A percentile compares a stretch with the other conserved stretches of the same genome.
These are phyloP conservation scores for Solanum commersonii DNA, from an alignment of 257 asterid species.

Conservation along the genomic window DNA sequence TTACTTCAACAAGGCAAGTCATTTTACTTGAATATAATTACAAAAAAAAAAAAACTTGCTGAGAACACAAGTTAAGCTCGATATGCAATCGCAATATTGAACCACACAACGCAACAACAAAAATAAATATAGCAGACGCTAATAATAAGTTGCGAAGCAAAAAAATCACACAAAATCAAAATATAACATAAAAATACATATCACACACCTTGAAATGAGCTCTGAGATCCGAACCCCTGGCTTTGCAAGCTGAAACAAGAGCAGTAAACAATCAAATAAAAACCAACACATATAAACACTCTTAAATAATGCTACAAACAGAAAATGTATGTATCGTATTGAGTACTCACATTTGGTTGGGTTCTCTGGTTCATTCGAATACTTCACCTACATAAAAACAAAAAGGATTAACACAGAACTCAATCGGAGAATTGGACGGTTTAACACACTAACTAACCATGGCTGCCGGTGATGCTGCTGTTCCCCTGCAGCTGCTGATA, in stretches of 20 bases:
- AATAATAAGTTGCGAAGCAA: not conserved
- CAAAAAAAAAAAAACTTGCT: not conserved
- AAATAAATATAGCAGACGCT: not conserved
- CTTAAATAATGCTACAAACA: too few relatives aligned
- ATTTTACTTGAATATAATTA: not conserved
- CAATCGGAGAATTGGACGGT: not conserved
- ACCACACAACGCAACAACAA: not conserved
- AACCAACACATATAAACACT: not conserved
- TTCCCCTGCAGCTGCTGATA: not conserved
- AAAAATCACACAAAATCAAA: not conserved
- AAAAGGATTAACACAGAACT: not conserved
- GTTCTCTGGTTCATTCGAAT: constrained; percentile 68
- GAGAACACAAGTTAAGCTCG: not conserved
- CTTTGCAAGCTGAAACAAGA: constrained; percentile 65
- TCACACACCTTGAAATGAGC: constrained; percentile 67
- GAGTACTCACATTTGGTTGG: constrained; percentile 46
- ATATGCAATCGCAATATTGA: not conserved
- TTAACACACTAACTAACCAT: not conserved
- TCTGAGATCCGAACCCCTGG: constrained; percentile 63
- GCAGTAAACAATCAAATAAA: not conserved
- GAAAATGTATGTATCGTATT: not conserved
- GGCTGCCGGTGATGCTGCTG: not conserved
- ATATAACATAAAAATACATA: not conserved
- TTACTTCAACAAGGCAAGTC: not conserved
- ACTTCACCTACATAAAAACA: constrained; percentile 41